Conservation (phyloP, 805 yeast genomes). For the Candida fluviatilis region DNA sequence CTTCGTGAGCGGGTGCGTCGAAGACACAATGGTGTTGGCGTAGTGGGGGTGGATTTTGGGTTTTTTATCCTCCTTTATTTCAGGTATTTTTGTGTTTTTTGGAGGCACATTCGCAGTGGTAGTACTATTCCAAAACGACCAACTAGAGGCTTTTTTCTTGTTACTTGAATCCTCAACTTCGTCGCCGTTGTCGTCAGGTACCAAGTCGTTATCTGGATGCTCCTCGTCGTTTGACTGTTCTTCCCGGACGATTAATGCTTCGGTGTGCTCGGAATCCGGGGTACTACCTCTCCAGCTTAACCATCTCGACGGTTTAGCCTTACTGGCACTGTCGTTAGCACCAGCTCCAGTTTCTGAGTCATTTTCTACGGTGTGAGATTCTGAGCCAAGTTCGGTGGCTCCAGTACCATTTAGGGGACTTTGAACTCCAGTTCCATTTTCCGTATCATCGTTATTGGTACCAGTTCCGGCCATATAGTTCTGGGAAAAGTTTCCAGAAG, state of each 20-base stretch:
- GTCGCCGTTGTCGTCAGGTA: conserved; percentile 24
- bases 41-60: conserved; percentile 5
- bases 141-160: conserved; percentile 22
- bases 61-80: conserved; percentile 1
- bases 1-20: conserved; percentile 23
- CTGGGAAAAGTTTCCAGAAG: neutral
- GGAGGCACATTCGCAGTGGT: conserved; percentile 2
- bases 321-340: neutral
- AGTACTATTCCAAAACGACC: conserved; percentile 34
- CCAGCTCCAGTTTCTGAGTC: neutral
- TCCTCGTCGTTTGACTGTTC: conserved; percentile 10
- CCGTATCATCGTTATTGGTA: neutral
- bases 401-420: no score
- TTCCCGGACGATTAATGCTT: neutral
- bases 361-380: no score
- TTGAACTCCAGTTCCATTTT: no score
- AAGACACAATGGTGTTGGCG: conserved; percentile 29
- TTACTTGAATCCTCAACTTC: conserved; percentile 29
- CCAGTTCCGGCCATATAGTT: neutral
- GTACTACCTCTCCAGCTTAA: conserved; percentile 1
- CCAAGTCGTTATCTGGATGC: conserved; percentile 18
- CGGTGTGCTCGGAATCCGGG: neutral
- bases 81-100: no score
- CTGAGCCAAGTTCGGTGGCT: no score
- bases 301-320: conserved; percentile 2